Base-by-base conservation (phyloP, 495 filamentous ascomycete species). In the Astrothelium macrocarpum region DNA sequence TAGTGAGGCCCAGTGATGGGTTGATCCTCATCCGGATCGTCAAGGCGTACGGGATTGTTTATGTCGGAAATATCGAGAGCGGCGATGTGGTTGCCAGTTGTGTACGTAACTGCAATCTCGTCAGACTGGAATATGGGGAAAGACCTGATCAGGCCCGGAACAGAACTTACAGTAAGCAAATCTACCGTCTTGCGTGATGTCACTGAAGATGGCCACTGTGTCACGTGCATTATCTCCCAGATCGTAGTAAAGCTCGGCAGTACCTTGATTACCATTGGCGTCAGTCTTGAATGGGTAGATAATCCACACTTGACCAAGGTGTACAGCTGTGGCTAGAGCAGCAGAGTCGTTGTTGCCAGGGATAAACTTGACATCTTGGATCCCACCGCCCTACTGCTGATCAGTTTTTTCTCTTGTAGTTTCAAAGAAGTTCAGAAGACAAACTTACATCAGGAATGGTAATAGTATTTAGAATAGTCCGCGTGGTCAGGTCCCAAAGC, bases 361-460 rank as follows among this genome's bases (percentile, higher is more conserved):
- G 66, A 85, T 87, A 73, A 84, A 84, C 70, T 85, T 85, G 70
- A 85, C 82, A 66, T 87, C 83, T 73, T 87, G 82, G 63, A 85
- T 85, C 53, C 83, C 83, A 43, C 78, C 77, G 16, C 83, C 49
- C 49, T 56, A 29, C 11, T 16, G 25, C n/a, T 26, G 81, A 77
- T 81, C 14, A 65, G 20, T 46, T 58, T 2, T 42, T 14, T 36
- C 0, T 25, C 26, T 61, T 49, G 31, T 12, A 53, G 7, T 18
- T n/a, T 31, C 5, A 1, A 12, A 23, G 32, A 23, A 59, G 32
- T 18, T 3, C 14, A 2, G 1, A 14, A 1, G 2, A 45, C 2
- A 28, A 31, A 70, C 80, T 67, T 29, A 56, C 81, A 61, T 82
- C 70, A 26, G 84, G 83, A 66, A 87, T 85, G 32, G 80, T 83